Conservation (phyloP, 2,329 filamentous ascomycete species). For the Aureobasidium vineae region DNA sequence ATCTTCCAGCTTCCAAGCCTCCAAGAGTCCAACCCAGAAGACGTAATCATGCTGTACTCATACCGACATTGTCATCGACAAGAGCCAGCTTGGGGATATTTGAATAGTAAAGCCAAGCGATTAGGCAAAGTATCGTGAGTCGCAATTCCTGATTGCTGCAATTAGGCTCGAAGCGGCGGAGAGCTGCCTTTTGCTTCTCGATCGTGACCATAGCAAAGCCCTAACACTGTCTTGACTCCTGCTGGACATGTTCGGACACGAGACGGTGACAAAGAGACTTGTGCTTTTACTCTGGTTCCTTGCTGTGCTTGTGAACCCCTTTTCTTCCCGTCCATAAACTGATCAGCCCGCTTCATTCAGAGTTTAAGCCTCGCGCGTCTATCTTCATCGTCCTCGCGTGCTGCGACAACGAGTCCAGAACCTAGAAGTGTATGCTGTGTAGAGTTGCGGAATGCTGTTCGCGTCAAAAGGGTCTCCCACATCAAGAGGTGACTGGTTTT, state of each 20-base stretch:
- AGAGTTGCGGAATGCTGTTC: not conserved
- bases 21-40: not conserved
- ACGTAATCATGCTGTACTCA: not conserved
- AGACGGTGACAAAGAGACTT: not conserved
- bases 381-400: not conserved
- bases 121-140: not conserved
- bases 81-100: not conserved
- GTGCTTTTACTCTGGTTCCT: not conserved
- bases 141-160: not conserved
- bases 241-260: not conserved
- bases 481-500: not conserved
- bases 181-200: not conserved
- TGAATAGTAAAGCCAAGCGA: not conserved
- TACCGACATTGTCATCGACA: not conserved
- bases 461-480: not conserved
- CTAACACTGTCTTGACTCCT: not conserved
- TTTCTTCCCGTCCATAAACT: not conserved
- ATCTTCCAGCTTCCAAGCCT: not conserved
- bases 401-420: not conserved
- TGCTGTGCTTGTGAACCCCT: not conserved
- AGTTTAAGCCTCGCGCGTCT: constrained; percentile 1
- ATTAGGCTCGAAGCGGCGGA: not conserved
- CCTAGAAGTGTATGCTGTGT: not conserved
- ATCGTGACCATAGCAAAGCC: not conserved
- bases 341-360: not conserved